These are phyloP conservation scores for Avena eriantha DNA, from an alignment of 176 grass and related monocot genomes.

Conservation along the genomic window DNA sequence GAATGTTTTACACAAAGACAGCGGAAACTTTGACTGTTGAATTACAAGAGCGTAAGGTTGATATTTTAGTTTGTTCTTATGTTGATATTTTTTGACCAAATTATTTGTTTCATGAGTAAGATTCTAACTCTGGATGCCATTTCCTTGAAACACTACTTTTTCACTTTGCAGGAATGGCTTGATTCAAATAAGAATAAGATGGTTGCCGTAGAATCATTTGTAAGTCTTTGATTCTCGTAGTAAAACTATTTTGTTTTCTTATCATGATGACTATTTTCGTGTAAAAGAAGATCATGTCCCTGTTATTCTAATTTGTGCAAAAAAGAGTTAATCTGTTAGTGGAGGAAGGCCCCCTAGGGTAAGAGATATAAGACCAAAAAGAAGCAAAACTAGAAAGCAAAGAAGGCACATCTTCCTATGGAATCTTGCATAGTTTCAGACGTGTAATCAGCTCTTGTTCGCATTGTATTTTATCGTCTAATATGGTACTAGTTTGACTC, in stretches of 20 bases:
- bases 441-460: neutral
- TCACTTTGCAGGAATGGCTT: slow-evolving; percentile 58
- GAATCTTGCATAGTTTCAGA: neutral
- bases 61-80: slow-evolving; percentile 42
- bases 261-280: neutral
- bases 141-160: slow-evolving; percentile 1
- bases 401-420: neutral
- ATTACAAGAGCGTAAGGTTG: slow-evolving; percentile 72
- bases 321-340: neutral
- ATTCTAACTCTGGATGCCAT: neutral
- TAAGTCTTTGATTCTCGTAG: slow-evolving; percentile 47
- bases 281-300: neutral
- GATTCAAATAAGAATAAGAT: slow-evolving; percentile 42
- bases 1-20: slow-evolving; percentile 65
- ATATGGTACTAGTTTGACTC: neutral
- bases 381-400: neutral
- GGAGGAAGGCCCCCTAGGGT: neutral
- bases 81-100: slow-evolving; percentile 17
- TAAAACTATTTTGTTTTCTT: slow-evolving; percentile 27
- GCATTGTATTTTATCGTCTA: neutral
- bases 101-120: slow-evolving; percentile 23
- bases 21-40: slow-evolving; percentile 55
- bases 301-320: slow-evolving; percentile 4
- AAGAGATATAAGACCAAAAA: neutral
- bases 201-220: slow-evolving; percentile 32